Conservation (phyloP, 176 grass and related monocot genomes). For the Puccinellia tenuiflora region DNA sequence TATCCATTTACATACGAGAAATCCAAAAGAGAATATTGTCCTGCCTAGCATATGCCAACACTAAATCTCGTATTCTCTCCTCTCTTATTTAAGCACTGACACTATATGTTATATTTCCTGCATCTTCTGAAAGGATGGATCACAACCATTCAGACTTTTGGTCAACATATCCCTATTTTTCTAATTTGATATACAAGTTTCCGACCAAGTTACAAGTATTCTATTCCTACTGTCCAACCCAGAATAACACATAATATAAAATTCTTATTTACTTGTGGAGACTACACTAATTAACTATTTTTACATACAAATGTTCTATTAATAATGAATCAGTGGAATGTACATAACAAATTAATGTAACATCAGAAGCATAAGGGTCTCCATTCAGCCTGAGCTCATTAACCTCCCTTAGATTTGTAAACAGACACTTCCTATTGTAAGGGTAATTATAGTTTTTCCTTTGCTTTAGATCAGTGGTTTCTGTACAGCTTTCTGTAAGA, state of each 20-base stretch:
- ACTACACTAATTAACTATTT: background rate
- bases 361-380: background rate
- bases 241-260: background rate
- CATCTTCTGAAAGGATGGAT: background rate
- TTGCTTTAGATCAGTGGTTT: background rate
- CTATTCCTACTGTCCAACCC: background rate
- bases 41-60: background rate
- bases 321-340: background rate
- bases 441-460: background rate
- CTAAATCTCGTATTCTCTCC: background rate
- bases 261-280: background rate
- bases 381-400: background rate
- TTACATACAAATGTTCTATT: background rate
- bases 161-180: background rate
- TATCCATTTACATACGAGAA: background rate
- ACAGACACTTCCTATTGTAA: background rate
- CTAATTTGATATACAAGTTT: background rate
- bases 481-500: background rate
- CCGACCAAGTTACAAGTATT: background rate
- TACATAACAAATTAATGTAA: background rate
- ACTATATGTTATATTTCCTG: background rate
- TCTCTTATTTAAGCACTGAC: background rate
- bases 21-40: background rate
- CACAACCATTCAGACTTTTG: background rate
- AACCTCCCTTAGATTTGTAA: background rate